Conservation (phyloP, 768 basidiomycete genomes). For the Boletus eberwhitei region DNA sequence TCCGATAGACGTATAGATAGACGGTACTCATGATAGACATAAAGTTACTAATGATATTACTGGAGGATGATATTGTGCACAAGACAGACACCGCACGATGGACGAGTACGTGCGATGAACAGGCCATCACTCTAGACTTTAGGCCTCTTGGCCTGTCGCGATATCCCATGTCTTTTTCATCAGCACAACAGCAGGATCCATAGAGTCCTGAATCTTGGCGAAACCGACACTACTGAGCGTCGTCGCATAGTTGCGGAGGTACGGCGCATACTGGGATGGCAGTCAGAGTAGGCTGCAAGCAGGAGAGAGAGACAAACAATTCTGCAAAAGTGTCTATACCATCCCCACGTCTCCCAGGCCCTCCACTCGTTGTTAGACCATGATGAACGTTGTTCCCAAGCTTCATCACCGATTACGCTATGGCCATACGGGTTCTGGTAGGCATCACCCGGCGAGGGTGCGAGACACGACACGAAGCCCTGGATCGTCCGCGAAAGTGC, state of each 20-base stretch:
- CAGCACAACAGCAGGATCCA: conserved; percentile 53
- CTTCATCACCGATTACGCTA: conserved; percentile 57
- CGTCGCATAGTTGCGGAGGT: conserved; percentile 69
- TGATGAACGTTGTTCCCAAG: conserved; percentile 66
- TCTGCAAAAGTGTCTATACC: conserved; percentile 88
- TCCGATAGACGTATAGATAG: neutral
- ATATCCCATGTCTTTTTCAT: conserved; percentile 71
- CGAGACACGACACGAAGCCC: conserved; percentile 69
- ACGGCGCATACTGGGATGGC: conserved; percentile 64
- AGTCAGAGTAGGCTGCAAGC: conserved; percentile 1
- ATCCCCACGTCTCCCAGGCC: conserved; percentile 85
- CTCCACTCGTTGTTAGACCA: conserved; percentile 80
- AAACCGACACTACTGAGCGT: conserved; percentile 72
- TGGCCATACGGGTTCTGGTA: conserved; percentile 51
- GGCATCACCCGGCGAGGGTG: conserved; percentile 37
- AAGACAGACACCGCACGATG: neutral
- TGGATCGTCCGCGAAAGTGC: conserved; percentile 71
- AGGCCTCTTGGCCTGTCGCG: conserved; percentile 57
- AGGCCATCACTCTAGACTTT: neutral
- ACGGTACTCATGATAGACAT: conserved; percentile 15
- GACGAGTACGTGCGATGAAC: neutral
- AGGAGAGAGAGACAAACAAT: conserved; percentile 45
- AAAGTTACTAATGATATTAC: conserved; percentile 13
- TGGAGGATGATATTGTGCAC: neutral
- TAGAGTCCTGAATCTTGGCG: conserved; percentile 53